Evolutionary conservation across 352 stramenopile species (phyloP), one percentile per base, ranked within the genome.

Genomic region (Globisporangium abappressorium): DNA sequence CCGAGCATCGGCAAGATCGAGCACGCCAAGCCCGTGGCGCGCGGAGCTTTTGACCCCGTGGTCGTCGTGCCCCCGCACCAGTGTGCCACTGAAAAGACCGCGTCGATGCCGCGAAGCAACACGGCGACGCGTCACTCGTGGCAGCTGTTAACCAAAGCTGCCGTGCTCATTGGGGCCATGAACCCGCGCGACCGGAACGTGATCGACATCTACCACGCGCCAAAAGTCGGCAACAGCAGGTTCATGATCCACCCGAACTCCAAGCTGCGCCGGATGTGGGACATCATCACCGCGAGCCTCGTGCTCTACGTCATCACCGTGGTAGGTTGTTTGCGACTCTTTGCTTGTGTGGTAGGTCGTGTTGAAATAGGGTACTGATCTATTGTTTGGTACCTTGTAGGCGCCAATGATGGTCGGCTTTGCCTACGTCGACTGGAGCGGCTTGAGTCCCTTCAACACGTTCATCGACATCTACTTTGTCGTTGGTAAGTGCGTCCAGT

Each of bases 201-300:
- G 3, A 91, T 94, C 51, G 85, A 94, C 53, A 94, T 94, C 66
- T 94, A 92, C 69, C 85, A 94, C 73, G 81, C 89, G 30, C 55
- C 77, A 22, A 89, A 84, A 34, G 70, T 79, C 24, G 84, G 80
- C 57, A 73, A 70, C 6, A 85, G 72, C 43, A 73, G 71, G 14
- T 91, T 81, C 65, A 94, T 94, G 85, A 78, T 94, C 58, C 85
- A 94, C 63, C 85, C 85, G 1, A 94, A 94, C 67, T 94, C 84
- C 14, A 90, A 89, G 57, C 69, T 90, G 30, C 82, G 84, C 20
- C 79, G 85, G 24, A 22, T 81, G 6, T 96, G 88, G 88, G 88
- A 94, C 58, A 61, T 91, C 34, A 49, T 71, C 56, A 94, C 85
- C n/a, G 87, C 88, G 26, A 70, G 69, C 62, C 80, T 85, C 60